Evolutionary conservation across 176 grass and related monocot species (phyloP), one percentile per base, ranked within the genome.

Genomic region (Coix lacrymajobi): DNA sequence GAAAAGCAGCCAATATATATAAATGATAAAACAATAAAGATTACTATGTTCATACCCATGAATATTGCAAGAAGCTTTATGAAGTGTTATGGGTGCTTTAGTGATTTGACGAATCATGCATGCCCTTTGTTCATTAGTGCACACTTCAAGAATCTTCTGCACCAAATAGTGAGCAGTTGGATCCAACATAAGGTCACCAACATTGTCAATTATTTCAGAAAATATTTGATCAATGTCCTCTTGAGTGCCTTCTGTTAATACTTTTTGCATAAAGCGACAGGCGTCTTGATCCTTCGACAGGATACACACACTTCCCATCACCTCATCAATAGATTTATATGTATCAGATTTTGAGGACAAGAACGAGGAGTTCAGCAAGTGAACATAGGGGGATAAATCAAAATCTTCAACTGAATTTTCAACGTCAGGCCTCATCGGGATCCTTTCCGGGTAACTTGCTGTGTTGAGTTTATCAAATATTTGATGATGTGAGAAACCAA

Each of bases 101-200:
- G 91, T 92, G 73, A 98, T 92, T 93, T 93, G 84, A 81, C 57
- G 84, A 90, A 95, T 64, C 64, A 98, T 76, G 30, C 11, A 54
- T 66, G 56, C 81, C 58, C 86, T 86, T 86, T 90, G 90, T 57
- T 90, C 83, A 81, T 85, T 66, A n/a, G 3, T 88, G 80, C 90
- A 92, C 56, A 66, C 70, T 62, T 93, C 91, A 82, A 98, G 77
- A 26, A 98, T 85, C 75, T 90, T 92, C 70, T 90, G 93, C 44
- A 98, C 80, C 77, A 93, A 62, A 83, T 92, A 93, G 69, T 95
- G 93, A 29, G 89, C 96, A 66, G 80, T 85, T 48, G 88, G 89
- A 77, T 95, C 92, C 11, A 79, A 83, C 85, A 93, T 93, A 56
- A 98, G 85, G 31, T 98, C 89, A 87, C 80, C 71, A 85, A 98